A percentile compares a stretch with the other conserved stretches of the same genome.
These are phyloP conservation scores for Hymenochaete sp. DNA, from an alignment of 1,284 basidiomycete genomes.

Conservation along the genomic window DNA sequence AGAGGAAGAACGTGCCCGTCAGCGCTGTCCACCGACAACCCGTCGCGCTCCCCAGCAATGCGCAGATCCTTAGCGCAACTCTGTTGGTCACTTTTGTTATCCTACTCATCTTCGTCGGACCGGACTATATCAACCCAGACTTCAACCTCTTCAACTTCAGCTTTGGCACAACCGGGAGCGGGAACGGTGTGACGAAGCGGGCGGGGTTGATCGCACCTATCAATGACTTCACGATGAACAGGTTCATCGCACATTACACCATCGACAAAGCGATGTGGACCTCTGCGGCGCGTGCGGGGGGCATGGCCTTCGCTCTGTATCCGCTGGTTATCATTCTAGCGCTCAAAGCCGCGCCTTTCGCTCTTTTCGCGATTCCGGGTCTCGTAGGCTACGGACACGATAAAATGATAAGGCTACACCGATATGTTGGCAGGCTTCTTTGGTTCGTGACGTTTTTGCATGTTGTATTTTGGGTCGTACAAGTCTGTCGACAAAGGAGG, in stretches of 20 bases:
- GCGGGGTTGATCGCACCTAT: conserved; percentile 23
- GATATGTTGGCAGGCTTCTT: conserved; percentile 65
- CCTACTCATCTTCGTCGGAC: conserved; percentile 50
- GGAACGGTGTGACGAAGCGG: conserved; percentile 20
- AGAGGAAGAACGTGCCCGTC: conserved; percentile 7
- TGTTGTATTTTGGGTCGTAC: conserved; percentile 68
- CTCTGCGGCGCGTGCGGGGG: conserved; percentile 60
- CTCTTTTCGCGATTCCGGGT: conserved; percentile 64
- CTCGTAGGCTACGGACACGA: conserved; percentile 69
- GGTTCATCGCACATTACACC: conserved; percentile 44
- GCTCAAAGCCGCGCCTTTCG: conserved; percentile 77
- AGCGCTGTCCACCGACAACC: conserved; percentile 34
- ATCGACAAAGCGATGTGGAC: conserved; percentile 77
- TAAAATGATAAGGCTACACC: conserved; percentile 66
- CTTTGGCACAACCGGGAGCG: conserved; percentile 15
- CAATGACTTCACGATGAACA: conserved; percentile 16
- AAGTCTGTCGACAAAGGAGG: conserved; percentile 49
- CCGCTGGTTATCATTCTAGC: conserved; percentile 73
- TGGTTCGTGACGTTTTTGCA: conserved; percentile 67
- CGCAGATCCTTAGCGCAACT: conserved; percentile 42
- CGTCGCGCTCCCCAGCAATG: conserved; percentile 51
- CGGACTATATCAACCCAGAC: conserved; percentile 65
- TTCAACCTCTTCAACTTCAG: conserved; percentile 37
- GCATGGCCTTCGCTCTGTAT: conserved; percentile 71
- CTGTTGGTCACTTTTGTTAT: conserved; percentile 37